These are phyloP conservation scores for Agapanthus africanus DNA, from an alignment of 106 monocot species.

Conservation along the genomic window DNA sequence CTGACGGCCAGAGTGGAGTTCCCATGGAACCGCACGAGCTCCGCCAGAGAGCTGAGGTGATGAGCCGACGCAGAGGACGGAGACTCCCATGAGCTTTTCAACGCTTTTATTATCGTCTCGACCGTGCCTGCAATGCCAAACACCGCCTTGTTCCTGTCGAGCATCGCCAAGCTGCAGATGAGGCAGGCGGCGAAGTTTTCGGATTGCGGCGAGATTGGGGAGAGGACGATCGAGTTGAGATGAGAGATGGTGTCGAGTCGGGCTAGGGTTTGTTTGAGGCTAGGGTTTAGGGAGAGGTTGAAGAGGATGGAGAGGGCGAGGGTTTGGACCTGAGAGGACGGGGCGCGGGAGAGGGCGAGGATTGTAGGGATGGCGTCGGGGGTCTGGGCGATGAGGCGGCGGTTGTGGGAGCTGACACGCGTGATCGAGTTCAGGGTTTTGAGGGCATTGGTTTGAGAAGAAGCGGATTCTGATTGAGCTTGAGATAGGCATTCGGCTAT, in stretches of 20 bases:
- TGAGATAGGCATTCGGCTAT: conserved; percentile 17
- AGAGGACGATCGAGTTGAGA: conserved; percentile 21
- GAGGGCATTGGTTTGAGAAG: conserved; percentile 18
- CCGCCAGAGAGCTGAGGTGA: conserved; percentile 25
- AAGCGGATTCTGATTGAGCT: conserved; percentile 9
- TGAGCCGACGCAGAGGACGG: background rate
- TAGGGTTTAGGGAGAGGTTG: conserved; percentile 31
- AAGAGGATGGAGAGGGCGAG: conserved; percentile 30
- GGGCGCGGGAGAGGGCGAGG: conserved; percentile 9
- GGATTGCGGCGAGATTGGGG: background rate
- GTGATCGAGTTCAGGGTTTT: conserved; percentile 26
- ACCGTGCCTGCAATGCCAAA: conserved; percentile 23
- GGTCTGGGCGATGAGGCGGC: conserved; percentile 8
- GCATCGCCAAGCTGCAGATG: conserved; percentile 34
- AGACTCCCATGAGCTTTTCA: background rate
- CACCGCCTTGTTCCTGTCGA: conserved; percentile 31
- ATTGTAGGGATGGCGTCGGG: conserved; percentile 6
- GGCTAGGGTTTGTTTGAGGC: conserved; percentile 25
- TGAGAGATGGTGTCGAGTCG: background rate
- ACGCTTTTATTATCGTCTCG: conserved; percentile 1
- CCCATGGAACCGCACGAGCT: conserved; percentile 29
- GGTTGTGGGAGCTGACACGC: conserved; percentile 22
- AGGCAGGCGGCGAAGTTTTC: conserved; percentile 25
- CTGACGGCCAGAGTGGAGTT: conserved; percentile 26
- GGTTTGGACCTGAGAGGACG: background rate